Base-by-base conservation (phyloP, 2,329 filamentous ascomycete genomes). In the Chaetomiaceae sp. region DNA sequence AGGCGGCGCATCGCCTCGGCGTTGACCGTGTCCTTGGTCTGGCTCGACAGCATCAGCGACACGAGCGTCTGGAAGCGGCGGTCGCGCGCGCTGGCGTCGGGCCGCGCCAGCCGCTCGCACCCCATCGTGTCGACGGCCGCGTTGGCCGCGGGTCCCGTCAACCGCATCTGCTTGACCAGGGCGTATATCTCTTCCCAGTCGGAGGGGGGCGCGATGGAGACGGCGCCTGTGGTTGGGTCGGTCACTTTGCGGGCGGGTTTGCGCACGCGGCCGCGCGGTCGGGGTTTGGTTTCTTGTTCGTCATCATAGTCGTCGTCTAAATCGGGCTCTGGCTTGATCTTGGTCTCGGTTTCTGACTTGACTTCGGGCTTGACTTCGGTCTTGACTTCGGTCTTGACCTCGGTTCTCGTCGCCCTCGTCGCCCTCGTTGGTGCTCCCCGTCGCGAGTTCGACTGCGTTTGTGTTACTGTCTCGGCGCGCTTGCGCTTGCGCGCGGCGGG, bases 61-160 rank as follows among this genome's bases (percentile, higher is more conserved):
- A 95, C 77, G 25, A 96, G 79, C 3, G 89, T 95, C 63, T 96
- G 91, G 61, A 95, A 91, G 6, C 91, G 80, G 65, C 83, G 82
- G 63, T 81, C 78, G 51, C 70, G 73, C 21, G 73, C 65, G 51
- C 70, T 74, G 10, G 77, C 75, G 1, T 61, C 67, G 14, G 70
- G 66, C 42, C 76, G 71, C 3, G 87, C 87, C 9, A 93, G 75
- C 7, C 81, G 79, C 68, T 90, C 90, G 69, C 93, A 99, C 10
- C 93, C 93, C 91, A 97, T 96, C 0, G 92, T 97, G 67, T 99
- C 93, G 10, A 99, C 93, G 0, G 92, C 87, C 1, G 93, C 93
- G 78, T 86, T 69, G 73, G 79, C 65, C 65, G 86, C 70, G 70
- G 69, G 63, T 6, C 76, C 77, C 3, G 54, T 44, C 4, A 69